Base-by-base conservation (phyloP, 169 alveolate species). In the Blepharisma undulans region DNA sequence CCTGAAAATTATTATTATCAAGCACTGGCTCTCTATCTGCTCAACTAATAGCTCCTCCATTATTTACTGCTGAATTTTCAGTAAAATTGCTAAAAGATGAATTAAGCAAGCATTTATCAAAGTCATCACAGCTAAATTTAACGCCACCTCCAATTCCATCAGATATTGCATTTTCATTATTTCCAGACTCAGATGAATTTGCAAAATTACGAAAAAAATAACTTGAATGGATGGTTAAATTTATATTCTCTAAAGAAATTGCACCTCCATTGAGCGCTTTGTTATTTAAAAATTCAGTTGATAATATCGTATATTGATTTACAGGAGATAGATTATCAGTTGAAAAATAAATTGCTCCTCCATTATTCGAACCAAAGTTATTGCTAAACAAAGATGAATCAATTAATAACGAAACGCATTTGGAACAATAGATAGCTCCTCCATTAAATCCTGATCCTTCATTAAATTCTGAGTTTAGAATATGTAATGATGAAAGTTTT, bases 11-110 rank as follows among this genome's bases (percentile, higher is more conserved):
- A 82, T 21, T 25, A 8, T 33, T 0, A 1, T n/a, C 18, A 19
- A 82, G 12, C 12, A 21, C 16, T 19, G 89, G 89, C n/a, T 82
- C 36, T 14, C 21, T 12, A 21, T 60, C 76, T 48, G 7, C 7
- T 33, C 89, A 82, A 4, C 76, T 82, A 14, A 82, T 33, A 25
- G 78, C 89, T 4, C 89, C 89, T 33, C 89, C 89, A 19, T 82
- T 30, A 5, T 22, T 6, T 7, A 27, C 27, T 21, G 33, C 36
- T 21, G 33, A 1, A 22, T 59, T 22, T 34, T 21, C 27, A 2
- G 34, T 25, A 27, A 27, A 21, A 25, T 22, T 29, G 60, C 19
- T 78, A 27, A 8, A 79, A 32, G 66, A n/a, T 22, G 10, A 0
- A 79, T 25, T 79, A 22, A 79, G 25, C 8, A n/a, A 48, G 12